phyloP scores from a whole-genome alignment of 768 basidiomycete species.

The Kwoniella shandongensis region DNA sequence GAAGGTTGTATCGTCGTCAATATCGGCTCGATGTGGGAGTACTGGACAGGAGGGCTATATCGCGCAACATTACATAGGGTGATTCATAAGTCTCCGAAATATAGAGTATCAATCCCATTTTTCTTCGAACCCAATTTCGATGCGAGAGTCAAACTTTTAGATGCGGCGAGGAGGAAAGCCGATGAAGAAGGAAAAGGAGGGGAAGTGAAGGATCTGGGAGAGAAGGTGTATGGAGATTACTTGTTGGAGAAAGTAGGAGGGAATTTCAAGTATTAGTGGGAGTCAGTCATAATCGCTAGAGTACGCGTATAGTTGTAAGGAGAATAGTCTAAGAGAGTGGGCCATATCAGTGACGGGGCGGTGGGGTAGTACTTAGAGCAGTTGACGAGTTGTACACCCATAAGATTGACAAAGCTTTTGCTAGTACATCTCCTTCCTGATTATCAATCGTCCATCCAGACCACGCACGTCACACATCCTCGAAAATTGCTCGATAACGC shows the following conservation, averaged over 20 bases:
- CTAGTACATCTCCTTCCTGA: too few species aligned
- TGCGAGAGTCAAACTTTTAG: conserved; percentile 67
- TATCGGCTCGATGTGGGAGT: conserved; percentile 88
- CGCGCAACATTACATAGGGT: conserved; percentile 87
- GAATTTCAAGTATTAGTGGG: conserved; percentile 12
- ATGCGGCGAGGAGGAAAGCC: conserved; percentile 61
- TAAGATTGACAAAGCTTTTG: too few species aligned
- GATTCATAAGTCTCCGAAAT: conserved; percentile 71
- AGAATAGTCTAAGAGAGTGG: too few species aligned
- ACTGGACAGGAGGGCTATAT: conserved; percentile 86
- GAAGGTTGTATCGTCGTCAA: conserved; percentile 84
- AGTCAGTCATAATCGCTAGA: too few species aligned
- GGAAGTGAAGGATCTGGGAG: conserved; percentile 42
- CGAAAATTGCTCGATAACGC: too few species aligned
- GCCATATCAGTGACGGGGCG: too few species aligned
- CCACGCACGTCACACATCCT: too few species aligned
- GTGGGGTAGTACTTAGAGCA: too few species aligned
- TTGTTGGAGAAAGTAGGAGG: conserved; percentile 9
- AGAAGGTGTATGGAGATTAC: conserved; percentile 69
- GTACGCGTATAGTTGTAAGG: too few species aligned
- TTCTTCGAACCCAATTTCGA: conserved; percentile 91
- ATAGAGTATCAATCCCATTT: conserved; percentile 83
- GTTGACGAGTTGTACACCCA: too few species aligned
- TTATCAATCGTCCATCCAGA: too few species aligned
- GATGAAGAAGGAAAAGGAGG: conserved; percentile 32